These are phyloP conservation scores for Colletotrichum lupini DNA, from an alignment of 2,329 filamentous ascomycete species.

Conservation along the genomic window DNA sequence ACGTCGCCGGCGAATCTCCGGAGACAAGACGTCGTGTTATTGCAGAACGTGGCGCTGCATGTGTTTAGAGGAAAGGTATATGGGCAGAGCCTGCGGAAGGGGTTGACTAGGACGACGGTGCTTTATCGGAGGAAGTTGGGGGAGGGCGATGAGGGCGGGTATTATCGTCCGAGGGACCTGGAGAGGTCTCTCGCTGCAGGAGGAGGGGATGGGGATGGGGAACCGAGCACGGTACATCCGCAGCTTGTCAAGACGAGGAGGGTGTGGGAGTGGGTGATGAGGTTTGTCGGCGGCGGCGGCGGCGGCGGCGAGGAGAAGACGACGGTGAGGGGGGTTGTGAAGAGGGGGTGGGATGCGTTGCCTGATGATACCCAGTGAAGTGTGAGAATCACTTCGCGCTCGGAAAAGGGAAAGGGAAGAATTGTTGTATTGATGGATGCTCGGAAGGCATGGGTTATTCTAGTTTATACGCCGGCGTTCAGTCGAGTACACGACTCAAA, in stretches of 20 bases:
- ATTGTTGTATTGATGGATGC: not conserved
- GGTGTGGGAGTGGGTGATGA: constrained; percentile 80
- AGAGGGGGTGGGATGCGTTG: constrained; percentile 49
- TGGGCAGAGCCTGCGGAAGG: constrained; percentile 81
- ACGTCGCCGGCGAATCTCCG: constrained; percentile 56
- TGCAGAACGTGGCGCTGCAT: constrained; percentile 83
- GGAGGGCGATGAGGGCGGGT: constrained; percentile 62
- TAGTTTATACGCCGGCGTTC: not conserved
- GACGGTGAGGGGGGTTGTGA: constrained; percentile 31
- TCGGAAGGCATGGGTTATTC: not conserved
- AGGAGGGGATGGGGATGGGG: not conserved
- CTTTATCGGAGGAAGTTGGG: constrained; percentile 68
- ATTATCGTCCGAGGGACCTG: constrained; percentile 66
- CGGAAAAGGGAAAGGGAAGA: not conserved
- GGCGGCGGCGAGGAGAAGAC: constrained; percentile 43
- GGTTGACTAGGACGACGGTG: constrained; percentile 76
- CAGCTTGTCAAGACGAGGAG: constrained; percentile 72
- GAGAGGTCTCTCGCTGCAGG: constrained; percentile 38
- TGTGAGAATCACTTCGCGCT: not conserved
- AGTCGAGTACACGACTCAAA: not conserved
- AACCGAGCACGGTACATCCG: constrained; percentile 45
- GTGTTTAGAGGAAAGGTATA: constrained; percentile 83
- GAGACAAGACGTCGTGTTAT: constrained; percentile 79
- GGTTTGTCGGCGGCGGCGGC: constrained; percentile 67
- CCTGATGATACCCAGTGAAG: constrained; percentile 52